These are phyloP conservation scores for Heliosperma pusillum DNA, from an alignment of 148 eudicot genomes.

Conservation along the genomic window DNA sequence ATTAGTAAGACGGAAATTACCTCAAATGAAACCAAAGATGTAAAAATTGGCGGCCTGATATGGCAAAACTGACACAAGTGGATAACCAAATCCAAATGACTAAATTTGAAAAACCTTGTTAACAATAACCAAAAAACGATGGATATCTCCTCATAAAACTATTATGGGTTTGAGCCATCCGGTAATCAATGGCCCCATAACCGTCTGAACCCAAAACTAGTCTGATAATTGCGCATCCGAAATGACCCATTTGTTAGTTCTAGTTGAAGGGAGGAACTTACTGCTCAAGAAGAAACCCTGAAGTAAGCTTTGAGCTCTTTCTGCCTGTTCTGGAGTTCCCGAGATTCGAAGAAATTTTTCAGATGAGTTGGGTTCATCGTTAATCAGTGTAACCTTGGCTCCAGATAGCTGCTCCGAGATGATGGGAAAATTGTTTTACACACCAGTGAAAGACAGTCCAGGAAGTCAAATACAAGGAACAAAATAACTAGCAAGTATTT, in stretches of 20 bases:
- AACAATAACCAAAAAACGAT: too few species aligned
- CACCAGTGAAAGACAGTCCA: not conserved
- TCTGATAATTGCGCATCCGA: too few species aligned
- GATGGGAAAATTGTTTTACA: not conserved
- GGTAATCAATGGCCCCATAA: not conserved
- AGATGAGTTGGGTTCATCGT: constrained; percentile 58
- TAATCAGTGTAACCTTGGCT: constrained; percentile 77
- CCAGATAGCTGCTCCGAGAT: constrained; percentile 67
- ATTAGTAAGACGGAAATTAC: not conserved
- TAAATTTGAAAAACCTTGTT: too few species aligned
- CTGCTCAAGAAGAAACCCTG: constrained; percentile 98
- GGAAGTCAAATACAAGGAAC: not conserved
- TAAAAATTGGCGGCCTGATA: constrained; percentile 8
- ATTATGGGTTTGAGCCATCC: too few species aligned
- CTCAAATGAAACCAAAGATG: not conserved
- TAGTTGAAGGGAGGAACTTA: constrained; percentile 32
- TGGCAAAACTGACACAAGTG: not conserved
- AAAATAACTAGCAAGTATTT: not conserved
- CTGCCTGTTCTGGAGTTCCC: constrained; percentile 93
- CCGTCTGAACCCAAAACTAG: too few species aligned
- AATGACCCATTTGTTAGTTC: not conserved
- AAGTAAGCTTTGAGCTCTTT: constrained; percentile 96
- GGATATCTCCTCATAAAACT: not conserved
- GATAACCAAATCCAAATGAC: not conserved
- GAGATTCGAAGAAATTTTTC: constrained; percentile 79